Conservation (phyloP, 257 asterid genomes). For the Salvia splendens region DNA sequence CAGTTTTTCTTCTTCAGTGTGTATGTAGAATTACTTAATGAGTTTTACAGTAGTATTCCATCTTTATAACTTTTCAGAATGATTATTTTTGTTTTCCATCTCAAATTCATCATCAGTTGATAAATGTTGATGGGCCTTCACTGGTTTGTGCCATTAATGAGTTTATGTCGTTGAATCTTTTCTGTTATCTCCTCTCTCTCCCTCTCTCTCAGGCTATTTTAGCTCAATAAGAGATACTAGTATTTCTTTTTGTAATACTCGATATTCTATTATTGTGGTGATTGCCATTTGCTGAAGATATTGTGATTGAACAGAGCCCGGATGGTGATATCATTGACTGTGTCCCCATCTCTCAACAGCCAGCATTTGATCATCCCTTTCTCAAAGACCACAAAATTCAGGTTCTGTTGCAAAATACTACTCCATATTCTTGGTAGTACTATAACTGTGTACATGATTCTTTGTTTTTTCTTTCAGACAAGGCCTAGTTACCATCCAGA, state of each 20-base stretch:
- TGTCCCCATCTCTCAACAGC: constrained; percentile 78
- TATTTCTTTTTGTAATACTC: background rate
- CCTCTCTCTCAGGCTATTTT: background rate
- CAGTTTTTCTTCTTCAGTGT: background rate
- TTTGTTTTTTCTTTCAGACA: constrained; percentile 38
- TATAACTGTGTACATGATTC: background rate
- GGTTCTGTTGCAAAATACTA: constrained; percentile 39
- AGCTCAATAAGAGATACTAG: background rate
- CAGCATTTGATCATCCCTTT: constrained; percentile 90
- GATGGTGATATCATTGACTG: constrained; percentile 93
- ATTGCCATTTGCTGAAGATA: constrained; percentile 21
- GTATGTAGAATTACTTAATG: constrained; percentile 3
- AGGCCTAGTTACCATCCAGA: constrained; percentile 86
- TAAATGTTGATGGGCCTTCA: constrained; percentile 23
- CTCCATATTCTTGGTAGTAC: too few species aligned
- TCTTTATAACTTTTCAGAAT: background rate
- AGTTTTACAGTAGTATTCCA: background rate
- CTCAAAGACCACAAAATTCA: constrained; percentile 91
- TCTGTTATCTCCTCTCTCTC: background rate
- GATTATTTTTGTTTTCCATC: background rate
- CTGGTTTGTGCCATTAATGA: constrained; percentile 31
- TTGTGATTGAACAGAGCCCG: constrained; percentile 61
- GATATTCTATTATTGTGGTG: background rate
- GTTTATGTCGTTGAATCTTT: constrained; percentile 17
- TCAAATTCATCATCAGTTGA: background rate